These are phyloP conservation scores for Fusarium sp. DNA, from an alignment of 2,329 filamentous ascomycete species.

Conservation along the genomic window DNA sequence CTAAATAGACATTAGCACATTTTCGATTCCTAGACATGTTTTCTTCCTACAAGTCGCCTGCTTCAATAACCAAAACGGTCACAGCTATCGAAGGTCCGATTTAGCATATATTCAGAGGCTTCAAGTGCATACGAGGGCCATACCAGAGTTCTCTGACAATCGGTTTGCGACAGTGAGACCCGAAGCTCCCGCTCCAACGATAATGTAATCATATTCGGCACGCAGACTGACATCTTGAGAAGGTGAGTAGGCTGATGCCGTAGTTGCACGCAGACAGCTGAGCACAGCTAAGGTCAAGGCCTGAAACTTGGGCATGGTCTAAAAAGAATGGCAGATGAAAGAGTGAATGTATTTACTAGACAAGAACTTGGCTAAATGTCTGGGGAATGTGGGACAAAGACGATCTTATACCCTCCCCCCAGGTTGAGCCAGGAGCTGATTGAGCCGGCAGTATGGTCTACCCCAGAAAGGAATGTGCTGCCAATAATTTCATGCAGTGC, in stretches of 20 bases:
- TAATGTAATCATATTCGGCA: conserved; percentile 40
- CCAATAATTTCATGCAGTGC: neutral
- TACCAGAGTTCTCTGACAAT: conserved; percentile 37
- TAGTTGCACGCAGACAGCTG: conserved; percentile 1
- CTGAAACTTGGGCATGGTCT: conserved; percentile 7
- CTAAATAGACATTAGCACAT: conserved; percentile 6
- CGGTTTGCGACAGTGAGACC: conserved; percentile 44
- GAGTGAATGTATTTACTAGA: neutral
- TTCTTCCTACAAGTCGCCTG: conserved; percentile 40
- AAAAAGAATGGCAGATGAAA: neutral
- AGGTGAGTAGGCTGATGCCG: conserved; percentile 2
- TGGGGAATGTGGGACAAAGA: neutral
- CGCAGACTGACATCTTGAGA: neutral
- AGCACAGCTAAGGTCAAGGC: conserved; percentile 5
- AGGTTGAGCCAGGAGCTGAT: neutral
- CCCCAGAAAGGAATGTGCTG: neutral
- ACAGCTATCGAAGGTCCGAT: conserved; percentile 10
- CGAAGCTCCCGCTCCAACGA: conserved; percentile 40
- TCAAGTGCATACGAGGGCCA: neutral
- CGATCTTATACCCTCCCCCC: conserved; percentile 16
- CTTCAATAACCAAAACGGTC: conserved; percentile 42
- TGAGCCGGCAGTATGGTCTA: neutral
- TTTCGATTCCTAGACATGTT: accelerated
- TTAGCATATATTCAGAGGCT: neutral
- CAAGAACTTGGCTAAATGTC: neutral